phyloP scores from a whole-genome alignment of 2,329 filamentous ascomycete species.

The Sarocladium kiliense region DNA sequence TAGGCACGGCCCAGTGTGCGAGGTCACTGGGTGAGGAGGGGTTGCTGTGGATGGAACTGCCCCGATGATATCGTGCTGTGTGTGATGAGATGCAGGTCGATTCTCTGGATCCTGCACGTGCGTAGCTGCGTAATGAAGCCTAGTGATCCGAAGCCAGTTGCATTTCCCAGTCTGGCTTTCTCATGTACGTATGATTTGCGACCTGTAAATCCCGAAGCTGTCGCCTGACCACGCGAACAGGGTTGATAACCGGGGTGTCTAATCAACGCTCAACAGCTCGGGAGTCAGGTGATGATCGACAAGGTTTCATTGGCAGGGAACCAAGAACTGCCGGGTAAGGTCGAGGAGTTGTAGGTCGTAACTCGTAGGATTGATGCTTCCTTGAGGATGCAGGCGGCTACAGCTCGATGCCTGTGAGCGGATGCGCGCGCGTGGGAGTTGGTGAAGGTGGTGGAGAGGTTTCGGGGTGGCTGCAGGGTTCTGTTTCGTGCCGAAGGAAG shows the following conservation, averaged over 20 bases:
- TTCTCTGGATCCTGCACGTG: neutral
- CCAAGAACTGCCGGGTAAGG: neutral
- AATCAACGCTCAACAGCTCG: neutral
- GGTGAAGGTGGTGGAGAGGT: neutral
- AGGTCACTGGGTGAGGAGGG: constrained; percentile 3
- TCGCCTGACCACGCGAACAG: neutral
- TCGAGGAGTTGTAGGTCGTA: neutral
- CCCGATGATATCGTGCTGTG: neutral
- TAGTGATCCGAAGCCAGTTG: neutral
- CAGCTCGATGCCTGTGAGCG: neutral
- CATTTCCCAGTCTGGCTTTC: neutral
- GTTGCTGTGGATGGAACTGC: neutral
- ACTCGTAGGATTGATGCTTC: neutral
- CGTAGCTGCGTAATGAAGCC: constrained; percentile 2
- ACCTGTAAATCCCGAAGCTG: neutral
- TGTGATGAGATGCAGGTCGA: neutral
- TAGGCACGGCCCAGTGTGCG: neutral
- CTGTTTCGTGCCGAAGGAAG: neutral
- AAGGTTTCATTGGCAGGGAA: neutral
- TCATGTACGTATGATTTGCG: neutral
- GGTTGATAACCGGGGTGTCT: neutral
- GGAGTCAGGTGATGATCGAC: neutral
- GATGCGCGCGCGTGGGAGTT: constrained; percentile 7
- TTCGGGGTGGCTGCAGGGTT: constrained; percentile 8
- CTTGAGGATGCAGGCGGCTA: neutral